These are phyloP conservation scores for Aureobasidium sp. DNA, from an alignment of 2,329 filamentous ascomycete species.

Conservation along the genomic window DNA sequence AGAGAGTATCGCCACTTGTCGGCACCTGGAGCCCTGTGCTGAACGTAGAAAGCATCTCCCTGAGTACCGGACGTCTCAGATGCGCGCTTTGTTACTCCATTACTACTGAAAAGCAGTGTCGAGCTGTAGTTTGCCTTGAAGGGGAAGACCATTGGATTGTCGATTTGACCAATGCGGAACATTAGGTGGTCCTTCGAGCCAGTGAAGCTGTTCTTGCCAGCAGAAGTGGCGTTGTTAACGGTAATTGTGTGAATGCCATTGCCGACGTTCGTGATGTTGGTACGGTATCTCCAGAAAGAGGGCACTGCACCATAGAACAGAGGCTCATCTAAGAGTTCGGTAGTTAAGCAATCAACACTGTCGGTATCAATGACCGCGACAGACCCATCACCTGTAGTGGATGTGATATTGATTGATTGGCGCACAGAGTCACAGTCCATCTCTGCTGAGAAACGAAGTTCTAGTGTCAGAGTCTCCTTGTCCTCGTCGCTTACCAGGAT, in stretches of 20 bases:
- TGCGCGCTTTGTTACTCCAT: constrained; percentile 23
- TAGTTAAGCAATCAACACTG: constrained; percentile 37
- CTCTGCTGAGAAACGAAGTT: constrained; percentile 49
- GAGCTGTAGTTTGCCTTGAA: constrained; percentile 49
- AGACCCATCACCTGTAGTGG: constrained; percentile 41
- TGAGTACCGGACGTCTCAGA: background rate
- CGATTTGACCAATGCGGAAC: constrained; percentile 47
- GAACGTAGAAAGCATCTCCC: constrained; percentile 35
- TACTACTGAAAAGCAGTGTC: constrained; percentile 34
- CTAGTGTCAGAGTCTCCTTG: constrained; percentile 40
- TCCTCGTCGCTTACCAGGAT: constrained; percentile 39
- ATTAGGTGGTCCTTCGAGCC: constrained; percentile 51
- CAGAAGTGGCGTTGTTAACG: constrained; percentile 43
- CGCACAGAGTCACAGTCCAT: constrained; percentile 54
- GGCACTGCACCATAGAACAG: constrained; percentile 43
- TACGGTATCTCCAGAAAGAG: constrained; percentile 45
- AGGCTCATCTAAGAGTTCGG: constrained; percentile 27
- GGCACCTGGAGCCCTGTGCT: constrained; percentile 52
- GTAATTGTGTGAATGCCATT: constrained; percentile 54
- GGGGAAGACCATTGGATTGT: constrained; percentile 54
- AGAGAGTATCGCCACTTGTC: constrained; percentile 54
- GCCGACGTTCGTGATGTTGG: constrained; percentile 46
- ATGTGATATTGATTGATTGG: constrained; percentile 42
- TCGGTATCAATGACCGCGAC: constrained; percentile 35
- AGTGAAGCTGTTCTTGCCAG: constrained; percentile 35